Base-by-base conservation (phyloP, 192 early-diverging fungal species). In the Coemansia sp. region DNA sequence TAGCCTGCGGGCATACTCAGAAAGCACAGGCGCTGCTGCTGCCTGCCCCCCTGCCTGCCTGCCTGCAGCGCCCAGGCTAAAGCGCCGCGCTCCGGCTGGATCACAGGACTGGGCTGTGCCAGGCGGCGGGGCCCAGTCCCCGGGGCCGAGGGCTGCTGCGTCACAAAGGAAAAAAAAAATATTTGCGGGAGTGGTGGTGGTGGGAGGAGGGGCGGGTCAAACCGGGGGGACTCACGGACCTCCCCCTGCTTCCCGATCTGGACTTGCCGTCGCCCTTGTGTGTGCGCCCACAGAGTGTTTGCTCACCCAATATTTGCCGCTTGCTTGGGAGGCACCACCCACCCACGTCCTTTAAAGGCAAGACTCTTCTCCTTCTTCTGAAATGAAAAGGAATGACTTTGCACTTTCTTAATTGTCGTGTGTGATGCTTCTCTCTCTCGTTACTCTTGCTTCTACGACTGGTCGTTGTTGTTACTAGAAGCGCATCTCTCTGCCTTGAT, bases 321-420 rank as follows among this genome's bases (percentile, higher is more conserved):
- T n/a, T 54, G 51, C 51, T 54, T 54, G 51, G 12, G 51, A 54
- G n/a, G 29, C 51, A 31, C 46, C 7, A 45, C n/a, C 42, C 3
- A 24, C 22, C 11, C n/a, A n/a, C n/a, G n/a, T n/a, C 22, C 46
- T n/a, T 54, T 54, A 54, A 54, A 54, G 51, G 51, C 51, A 15
- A 8, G 15, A 6, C 17, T 31, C 51, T 54, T n/a, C n/a, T n/a
- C n/a, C 51, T 54, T 54, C 51, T 31, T 47, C 22, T 31, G 51
- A 54, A 54, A 54, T 54, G 51, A 54, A 54, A 54, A 54, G 29
- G 51, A n/a, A 31, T 25, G 51, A 54, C 51, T 31, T 31, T 54
- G 51, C 25, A 29, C 27, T 54, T 54, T 31, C 27, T 54, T 14
- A 10, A 31, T 31, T 53, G 32, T 35, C 7, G 32, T 35, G 15